A percentile compares a stretch with the other conserved stretches of the same genome.
Evolutionary conservation across 2,329 filamentous ascomycete species (phyloP).

Genomic region (Colletotrichum falcatum): DNA sequence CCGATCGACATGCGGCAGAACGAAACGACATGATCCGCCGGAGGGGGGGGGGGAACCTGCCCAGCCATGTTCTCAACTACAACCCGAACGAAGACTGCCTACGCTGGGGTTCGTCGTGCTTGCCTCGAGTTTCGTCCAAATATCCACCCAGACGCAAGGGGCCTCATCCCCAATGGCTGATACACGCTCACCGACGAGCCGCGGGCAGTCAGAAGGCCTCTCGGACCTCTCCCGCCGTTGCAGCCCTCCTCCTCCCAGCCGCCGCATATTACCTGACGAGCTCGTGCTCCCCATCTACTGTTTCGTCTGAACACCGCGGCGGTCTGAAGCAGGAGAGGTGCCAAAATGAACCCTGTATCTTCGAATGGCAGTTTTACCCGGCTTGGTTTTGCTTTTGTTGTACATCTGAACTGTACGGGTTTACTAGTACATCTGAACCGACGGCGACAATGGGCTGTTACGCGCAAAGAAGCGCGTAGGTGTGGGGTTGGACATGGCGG

Average conservation of each 20-base stretch:
- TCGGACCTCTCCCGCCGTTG: neutral
- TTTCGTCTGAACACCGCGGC: conserved; percentile 12
- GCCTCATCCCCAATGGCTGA: neutral
- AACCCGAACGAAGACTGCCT: neutral
- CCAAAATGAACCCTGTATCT: neutral
- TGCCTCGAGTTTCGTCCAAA: conserved; percentile 12
- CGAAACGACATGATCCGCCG: neutral
- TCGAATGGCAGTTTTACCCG: conserved; percentile 1
- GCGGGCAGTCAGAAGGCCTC: neutral
- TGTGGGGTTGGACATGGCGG: neutral
- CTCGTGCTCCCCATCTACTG: neutral
- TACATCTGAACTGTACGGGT: neutral
- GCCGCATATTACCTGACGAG: neutral
- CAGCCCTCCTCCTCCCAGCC: neutral
- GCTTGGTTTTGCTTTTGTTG: neutral
- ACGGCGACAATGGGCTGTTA: neutral
- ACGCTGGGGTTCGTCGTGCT: neutral
- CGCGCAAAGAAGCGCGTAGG: neutral
- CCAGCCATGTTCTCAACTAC: neutral
- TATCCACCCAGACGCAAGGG: conserved; percentile 5
- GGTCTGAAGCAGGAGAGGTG: conserved; percentile 1
- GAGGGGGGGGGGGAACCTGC: neutral
- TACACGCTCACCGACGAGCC: neutral
- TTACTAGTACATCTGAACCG: too few relatives aligned
- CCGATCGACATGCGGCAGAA: neutral